Conservation (phyloP, 495 filamentous ascomycete species). For the Lichina pygmaea region DNA sequence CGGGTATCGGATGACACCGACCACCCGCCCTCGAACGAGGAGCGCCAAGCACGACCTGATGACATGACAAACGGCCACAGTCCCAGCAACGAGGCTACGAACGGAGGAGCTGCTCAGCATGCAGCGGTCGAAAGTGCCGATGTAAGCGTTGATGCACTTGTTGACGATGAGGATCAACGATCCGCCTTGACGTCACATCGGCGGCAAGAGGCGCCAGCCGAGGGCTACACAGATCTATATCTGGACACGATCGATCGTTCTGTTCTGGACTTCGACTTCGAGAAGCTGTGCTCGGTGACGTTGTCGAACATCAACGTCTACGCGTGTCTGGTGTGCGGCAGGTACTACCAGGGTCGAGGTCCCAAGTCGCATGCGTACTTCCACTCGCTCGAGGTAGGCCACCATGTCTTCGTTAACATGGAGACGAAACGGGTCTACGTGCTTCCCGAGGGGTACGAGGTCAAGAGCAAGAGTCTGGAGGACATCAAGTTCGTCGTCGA, state of each 20-base stretch:
- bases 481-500: slow-evolving; percentile 98
- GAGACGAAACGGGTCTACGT: slow-evolving; percentile 86
- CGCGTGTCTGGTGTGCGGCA: slow-evolving; percentile 88
- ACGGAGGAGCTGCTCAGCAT: background rate
- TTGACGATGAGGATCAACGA: slow-evolving; percentile 15
- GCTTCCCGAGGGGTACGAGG: slow-evolving; percentile 90
- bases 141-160: slow-evolving; percentile 15
- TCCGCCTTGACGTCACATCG: slow-evolving; percentile 12
- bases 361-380: slow-evolving; percentile 92
- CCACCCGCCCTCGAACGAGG: background rate
- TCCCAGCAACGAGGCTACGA: slow-evolving; percentile 5
- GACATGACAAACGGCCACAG: slow-evolving; percentile 14
- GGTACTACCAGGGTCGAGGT: slow-evolving; percentile 88
- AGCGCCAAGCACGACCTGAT: slow-evolving; percentile 15
- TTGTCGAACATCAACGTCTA: slow-evolving; percentile 98
- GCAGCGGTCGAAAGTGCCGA: slow-evolving; percentile 11
- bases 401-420: slow-evolving; percentile 98
- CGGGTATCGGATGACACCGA: slow-evolving; percentile 26
- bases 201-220: slow-evolving; percentile 50
- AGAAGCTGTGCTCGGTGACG: slow-evolving; percentile 87
- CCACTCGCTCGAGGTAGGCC: slow-evolving; percentile 78
- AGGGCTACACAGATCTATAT: slow-evolving; percentile 87
- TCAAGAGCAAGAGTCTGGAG: slow-evolving; percentile 80
- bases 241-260: slow-evolving; percentile 85
- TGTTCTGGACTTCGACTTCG: slow-evolving; percentile 86